Percentiles rank a stretch among this genome's conserved stretches.
phyloP scores from a whole-genome alignment of 371 early-diverging fungal genomes.

The Blastocladiella emersonii region DNA sequence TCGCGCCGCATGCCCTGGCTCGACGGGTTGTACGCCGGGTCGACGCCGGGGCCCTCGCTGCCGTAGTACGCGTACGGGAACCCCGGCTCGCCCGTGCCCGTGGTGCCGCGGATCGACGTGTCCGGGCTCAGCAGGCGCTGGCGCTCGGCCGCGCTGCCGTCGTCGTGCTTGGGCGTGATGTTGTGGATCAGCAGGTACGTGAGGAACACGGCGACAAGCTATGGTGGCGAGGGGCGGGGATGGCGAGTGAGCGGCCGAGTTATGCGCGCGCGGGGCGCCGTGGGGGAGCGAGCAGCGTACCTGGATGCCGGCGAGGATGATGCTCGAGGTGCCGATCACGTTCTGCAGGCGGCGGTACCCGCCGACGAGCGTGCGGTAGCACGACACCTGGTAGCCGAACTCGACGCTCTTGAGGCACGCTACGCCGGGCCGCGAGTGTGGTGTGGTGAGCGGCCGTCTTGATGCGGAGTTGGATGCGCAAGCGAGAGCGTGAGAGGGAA shows the following conservation, averaged over 20 bases:
- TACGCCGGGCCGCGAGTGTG: no score
- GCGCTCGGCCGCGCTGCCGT: background rate
- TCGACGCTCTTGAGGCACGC: background rate
- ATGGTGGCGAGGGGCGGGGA: background rate
- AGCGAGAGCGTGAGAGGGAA: no score
- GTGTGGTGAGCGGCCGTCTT: no score
- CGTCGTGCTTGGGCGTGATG: background rate
- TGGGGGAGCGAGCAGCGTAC: background rate
- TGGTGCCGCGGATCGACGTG: no score
- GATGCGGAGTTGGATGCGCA: no score
- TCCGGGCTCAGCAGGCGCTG: background rate
- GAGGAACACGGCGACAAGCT: background rate
- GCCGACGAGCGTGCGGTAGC: background rate
- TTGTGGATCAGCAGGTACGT: constrained; percentile 1
- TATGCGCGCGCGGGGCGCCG: background rate
- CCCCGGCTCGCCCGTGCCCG: no score
- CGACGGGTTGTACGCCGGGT: no score
- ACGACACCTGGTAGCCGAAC: constrained; percentile 4
- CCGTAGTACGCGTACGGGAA: no score
- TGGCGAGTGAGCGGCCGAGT: background rate
- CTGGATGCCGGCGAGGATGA: background rate
- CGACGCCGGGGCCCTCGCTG: no score
- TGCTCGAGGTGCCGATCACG: background rate
- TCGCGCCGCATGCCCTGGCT: no score
- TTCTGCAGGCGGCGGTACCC: background rate